Evolutionary conservation across 2,329 filamentous ascomycete genomes (phyloP).

Genomic region (Trichoderma sp.): DNA sequence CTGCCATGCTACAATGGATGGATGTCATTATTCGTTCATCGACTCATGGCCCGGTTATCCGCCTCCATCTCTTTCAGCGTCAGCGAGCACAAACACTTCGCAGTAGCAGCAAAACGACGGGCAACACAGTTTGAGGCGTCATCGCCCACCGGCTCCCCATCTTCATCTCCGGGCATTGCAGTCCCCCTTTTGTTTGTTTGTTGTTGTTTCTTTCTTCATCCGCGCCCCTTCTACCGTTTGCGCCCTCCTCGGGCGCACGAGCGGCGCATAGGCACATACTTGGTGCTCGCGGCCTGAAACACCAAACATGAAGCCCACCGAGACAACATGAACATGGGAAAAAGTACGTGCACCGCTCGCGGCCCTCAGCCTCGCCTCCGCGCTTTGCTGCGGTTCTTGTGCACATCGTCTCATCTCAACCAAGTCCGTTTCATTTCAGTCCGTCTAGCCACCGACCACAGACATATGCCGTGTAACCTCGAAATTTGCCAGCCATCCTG

Average conservation of each 20-base stretch:
- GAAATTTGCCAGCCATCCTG: background rate
- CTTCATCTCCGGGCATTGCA: too few species aligned
- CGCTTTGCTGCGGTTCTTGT: background rate
- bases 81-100: too few species aligned
- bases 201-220: too few species aligned
- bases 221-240: background rate
- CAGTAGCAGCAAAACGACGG: too few species aligned
- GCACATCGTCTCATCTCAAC: background rate
- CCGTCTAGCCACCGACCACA: background rate
- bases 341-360: background rate
- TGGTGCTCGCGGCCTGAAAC: constrained; percentile 2
- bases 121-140: too few species aligned
- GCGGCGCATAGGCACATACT: background rate
- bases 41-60: too few species aligned
- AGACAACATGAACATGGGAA: background rate
- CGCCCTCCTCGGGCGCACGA: background rate
- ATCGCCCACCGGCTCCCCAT: too few species aligned
- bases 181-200: too few species aligned
- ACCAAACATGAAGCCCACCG: background rate
- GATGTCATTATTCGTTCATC: too few species aligned
- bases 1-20: too few species aligned
- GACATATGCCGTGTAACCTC: background rate
- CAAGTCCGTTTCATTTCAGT: background rate
- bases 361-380: background rate
- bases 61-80: too few species aligned